Conservation (phyloP, 495 filamentous ascomycete genomes). For the Polyplosphaeria fusca region DNA sequence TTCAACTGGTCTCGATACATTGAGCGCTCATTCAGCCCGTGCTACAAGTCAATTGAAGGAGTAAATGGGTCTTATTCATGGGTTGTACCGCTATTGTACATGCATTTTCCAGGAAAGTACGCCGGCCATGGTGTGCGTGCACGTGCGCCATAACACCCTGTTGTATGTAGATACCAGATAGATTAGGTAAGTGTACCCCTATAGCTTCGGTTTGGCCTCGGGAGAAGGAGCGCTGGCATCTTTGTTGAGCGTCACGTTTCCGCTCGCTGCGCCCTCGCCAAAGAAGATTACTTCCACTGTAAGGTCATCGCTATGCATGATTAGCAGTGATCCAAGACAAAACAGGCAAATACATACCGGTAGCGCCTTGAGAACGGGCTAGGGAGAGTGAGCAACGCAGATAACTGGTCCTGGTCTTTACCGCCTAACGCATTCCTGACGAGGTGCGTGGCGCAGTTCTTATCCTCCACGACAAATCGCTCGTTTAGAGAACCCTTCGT, state of each 20-base stretch:
- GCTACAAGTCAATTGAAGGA: no score
- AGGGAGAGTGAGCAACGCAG: constrained; percentile 85
- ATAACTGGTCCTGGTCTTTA: constrained; percentile 89
- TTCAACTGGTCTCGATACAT: no score
- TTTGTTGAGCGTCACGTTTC: constrained; percentile 74
- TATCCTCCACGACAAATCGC: constrained; percentile 90
- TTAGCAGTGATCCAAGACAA: constrained; percentile 10
- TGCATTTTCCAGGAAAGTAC: no score
- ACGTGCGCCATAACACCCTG: no score
- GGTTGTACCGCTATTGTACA: no score
- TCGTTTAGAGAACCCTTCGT: constrained; percentile 63
- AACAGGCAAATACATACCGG: constrained; percentile 52
- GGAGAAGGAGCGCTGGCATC: constrained; percentile 70
- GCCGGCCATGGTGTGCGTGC: no score
- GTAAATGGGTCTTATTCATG: no score
- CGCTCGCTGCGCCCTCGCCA: constrained; percentile 68
- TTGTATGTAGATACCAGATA: no score
- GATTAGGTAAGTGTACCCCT: no score
- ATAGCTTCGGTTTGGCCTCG: constrained; percentile 45
- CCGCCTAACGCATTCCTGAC: constrained; percentile 95
- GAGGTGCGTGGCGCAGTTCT: constrained; percentile 93
- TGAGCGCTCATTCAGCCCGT: no score
- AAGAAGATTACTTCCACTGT: constrained; percentile 99
- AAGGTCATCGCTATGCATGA: constrained; percentile 69
- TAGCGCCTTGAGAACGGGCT: constrained; percentile 88